Evolutionary conservation across 352 stramenopile species (phyloP).

Genomic region (Saprolegnia diclina): DNA sequence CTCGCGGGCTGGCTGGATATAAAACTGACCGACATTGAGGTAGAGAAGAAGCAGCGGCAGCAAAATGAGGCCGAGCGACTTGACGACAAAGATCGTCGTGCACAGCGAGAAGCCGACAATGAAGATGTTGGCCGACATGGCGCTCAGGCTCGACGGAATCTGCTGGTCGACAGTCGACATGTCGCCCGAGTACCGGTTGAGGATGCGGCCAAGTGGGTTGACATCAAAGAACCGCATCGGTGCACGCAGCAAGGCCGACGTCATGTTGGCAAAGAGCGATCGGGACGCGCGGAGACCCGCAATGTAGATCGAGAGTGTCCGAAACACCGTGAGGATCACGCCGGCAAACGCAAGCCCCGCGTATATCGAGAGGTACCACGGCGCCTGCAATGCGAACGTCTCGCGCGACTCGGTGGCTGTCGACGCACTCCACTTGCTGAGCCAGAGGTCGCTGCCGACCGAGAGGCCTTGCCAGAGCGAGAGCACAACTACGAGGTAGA

Average conservation of each 20-base stretch:
- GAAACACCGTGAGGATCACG: slow-evolving; percentile 54
- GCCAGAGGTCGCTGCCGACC: slow-evolving; percentile 27
- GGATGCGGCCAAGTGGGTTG: slow-evolving; percentile 82
- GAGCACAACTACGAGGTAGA: slow-evolving; percentile 50
- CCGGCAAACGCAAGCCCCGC: slow-evolving; percentile 42
- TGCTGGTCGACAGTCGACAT: slow-evolving; percentile 91
- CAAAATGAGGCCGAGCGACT: slow-evolving; percentile 74
- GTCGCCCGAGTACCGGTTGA: slow-evolving; percentile 89
- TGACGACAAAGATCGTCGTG: slow-evolving; percentile 74
- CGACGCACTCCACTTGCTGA: slow-evolving; percentile 2
- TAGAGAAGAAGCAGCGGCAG: slow-evolving; percentile 80
- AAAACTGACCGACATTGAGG: slow-evolving; percentile 41
- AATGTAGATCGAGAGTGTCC: slow-evolving; percentile 51
- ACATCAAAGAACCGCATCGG: slow-evolving; percentile 92
- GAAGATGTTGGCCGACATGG: slow-evolving; percentile 62
- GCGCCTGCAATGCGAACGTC: not conserved
- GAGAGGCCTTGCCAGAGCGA: slow-evolving; percentile 42
- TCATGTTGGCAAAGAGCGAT: slow-evolving; percentile 81
- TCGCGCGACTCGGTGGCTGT: not conserved
- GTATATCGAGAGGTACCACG: slow-evolving; percentile 54
- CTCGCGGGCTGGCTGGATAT: slow-evolving; percentile 44
- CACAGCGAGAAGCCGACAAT: slow-evolving; percentile 70
- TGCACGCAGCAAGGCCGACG: slow-evolving; percentile 78
- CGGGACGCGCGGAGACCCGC: slow-evolving; percentile 49
- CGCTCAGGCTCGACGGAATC: slow-evolving; percentile 46